phyloP scores from a whole-genome alignment of 441 rosid genomes.

The Pelargonium myrrhifolium region DNA sequence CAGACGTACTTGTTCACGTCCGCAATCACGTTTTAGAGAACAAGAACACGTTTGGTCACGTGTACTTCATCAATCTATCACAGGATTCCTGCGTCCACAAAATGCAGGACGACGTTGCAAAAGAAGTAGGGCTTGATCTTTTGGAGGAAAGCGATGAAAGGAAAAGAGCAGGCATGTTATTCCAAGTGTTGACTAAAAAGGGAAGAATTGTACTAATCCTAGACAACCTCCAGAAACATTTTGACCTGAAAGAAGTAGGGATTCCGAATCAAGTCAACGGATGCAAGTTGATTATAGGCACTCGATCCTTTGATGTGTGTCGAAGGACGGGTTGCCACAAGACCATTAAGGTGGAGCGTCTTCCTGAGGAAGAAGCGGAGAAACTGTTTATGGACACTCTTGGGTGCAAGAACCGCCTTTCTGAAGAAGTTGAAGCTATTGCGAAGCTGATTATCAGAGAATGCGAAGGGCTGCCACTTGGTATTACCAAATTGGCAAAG shows the following conservation, averaged over 20 bases:
- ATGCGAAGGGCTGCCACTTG: background rate
- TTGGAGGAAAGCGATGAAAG: background rate
- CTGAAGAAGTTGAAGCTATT: background rate
- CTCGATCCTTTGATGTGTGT: background rate
- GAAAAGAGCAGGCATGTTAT: background rate
- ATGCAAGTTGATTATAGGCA: background rate
- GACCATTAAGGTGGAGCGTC: background rate
- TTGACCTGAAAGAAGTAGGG: background rate
- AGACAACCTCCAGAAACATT: background rate
- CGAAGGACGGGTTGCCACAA: background rate
- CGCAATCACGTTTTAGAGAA: background rate
- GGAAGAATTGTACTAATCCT: background rate
- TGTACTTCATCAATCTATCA: background rate
- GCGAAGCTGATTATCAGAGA: background rate
- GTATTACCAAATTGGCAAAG: background rate
- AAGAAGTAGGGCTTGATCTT: background rate
- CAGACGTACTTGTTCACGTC: background rate
- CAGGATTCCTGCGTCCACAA: background rate
- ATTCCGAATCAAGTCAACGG: background rate
- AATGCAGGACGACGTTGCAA: background rate
- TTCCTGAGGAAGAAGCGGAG: background rate
- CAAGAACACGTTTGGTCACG: background rate
- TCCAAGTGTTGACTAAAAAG: background rate
- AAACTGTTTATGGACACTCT: background rate
- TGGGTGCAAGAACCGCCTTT: background rate